A percentile compares a stretch with the other conserved stretches of the same genome.
Conservation (phyloP, 305 asterid genomes). For the Fraxinus sp. region DNA sequence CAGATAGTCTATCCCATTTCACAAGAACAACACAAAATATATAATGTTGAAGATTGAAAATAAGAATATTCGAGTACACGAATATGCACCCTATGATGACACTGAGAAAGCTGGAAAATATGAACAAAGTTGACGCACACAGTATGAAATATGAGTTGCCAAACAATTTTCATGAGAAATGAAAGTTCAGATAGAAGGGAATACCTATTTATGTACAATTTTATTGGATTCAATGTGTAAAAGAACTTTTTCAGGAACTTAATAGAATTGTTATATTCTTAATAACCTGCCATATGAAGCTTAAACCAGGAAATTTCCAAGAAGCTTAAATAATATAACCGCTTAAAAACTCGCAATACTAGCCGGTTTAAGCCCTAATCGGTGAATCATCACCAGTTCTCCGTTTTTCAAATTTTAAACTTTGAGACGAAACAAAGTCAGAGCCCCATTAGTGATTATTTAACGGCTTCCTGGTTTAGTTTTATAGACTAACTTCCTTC, state of each 20-base stretch:
- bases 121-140: constrained; percentile 7
- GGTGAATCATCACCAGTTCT: too few relatives aligned
- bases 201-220: background rate
- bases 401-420: too few relatives aligned
- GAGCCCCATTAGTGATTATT: too few relatives aligned
- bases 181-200: too few relatives aligned
- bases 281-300: background rate
- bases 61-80: background rate
- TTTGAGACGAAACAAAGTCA: too few relatives aligned
- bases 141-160: too few relatives aligned
- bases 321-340: too few relatives aligned
- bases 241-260: background rate
- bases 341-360: too few relatives aligned
- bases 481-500: too few relatives aligned
- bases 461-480: too few relatives aligned
- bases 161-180: too few relatives aligned
- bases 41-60: constrained; percentile 27
- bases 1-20: constrained; percentile 11
- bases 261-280: background rate
- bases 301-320: background rate
- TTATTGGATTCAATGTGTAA: background rate
- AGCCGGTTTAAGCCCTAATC: too few relatives aligned
- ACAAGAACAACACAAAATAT: constrained; percentile 20
- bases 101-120: constrained; percentile 11
- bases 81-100: constrained; percentile 15